These are phyloP conservation scores for Cladosporium sp. DNA, from an alignment of 2,329 filamentous ascomycete genomes.

Conservation along the genomic window DNA sequence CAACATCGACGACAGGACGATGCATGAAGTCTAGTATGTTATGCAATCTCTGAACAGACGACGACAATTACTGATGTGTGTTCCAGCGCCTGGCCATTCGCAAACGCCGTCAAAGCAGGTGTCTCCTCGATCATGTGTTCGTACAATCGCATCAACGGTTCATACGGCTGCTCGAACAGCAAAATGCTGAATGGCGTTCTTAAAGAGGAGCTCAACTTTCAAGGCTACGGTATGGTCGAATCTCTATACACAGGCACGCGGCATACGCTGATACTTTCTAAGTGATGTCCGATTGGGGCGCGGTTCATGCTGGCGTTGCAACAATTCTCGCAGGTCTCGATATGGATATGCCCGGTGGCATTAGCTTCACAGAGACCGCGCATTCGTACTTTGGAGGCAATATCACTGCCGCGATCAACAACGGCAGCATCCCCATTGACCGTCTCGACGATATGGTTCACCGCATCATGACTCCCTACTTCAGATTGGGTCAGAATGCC, in stretches of 20 bases:
- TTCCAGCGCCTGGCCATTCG: slow-evolving; percentile 25
- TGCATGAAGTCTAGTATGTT: slow-evolving; percentile 52
- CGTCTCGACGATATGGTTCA: slow-evolving; percentile 58
- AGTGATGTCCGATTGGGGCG: slow-evolving; percentile 74
- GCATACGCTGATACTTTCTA: slow-evolving; percentile 38
- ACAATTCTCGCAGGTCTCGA: slow-evolving; percentile 48
- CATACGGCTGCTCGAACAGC: slow-evolving; percentile 58
- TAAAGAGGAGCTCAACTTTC: slow-evolving; percentile 70
- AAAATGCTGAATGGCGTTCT: slow-evolving; percentile 64
- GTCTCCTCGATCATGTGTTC: slow-evolving; percentile 32
- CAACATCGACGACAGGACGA: slow-evolving; percentile 51
- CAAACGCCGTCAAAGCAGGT: slow-evolving; percentile 27
- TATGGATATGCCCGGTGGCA: slow-evolving; percentile 59
- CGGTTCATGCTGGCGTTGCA: slow-evolving; percentile 22
- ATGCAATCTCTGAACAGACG: too few species aligned
- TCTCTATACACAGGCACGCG: not conserved
- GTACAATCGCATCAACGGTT: slow-evolving; percentile 62
- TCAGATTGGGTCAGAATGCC: slow-evolving; percentile 50
- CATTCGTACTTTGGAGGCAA: slow-evolving; percentile 31
- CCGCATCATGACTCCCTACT: slow-evolving; percentile 49
- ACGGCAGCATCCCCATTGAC: slow-evolving; percentile 45
- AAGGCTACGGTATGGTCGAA: slow-evolving; percentile 46
- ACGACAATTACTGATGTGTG: not conserved
- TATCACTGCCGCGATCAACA: slow-evolving; percentile 51
- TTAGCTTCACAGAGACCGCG: slow-evolving; percentile 7